Percentiles rank a stretch among this genome's conserved stretches.
phyloP scores from a whole-genome alignment of 2,329 filamentous ascomycete species.

The Aspergillus sp. region DNA sequence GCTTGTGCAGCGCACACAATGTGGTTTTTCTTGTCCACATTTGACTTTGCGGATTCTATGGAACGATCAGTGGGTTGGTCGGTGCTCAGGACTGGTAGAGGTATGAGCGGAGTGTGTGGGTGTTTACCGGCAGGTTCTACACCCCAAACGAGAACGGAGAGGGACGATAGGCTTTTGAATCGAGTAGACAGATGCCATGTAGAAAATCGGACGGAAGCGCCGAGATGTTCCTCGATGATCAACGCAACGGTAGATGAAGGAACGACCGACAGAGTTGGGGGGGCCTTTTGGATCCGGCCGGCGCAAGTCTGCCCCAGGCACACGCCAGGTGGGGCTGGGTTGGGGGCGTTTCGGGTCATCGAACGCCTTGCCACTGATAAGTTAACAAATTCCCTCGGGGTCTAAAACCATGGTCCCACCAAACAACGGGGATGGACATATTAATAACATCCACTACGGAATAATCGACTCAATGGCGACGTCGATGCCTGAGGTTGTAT shows the following conservation, averaged over 20 bases:
- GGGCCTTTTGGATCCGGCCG: not conserved
- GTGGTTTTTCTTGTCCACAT: conserved; percentile 36
- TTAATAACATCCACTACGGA: too few species aligned
- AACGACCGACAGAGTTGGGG: not conserved
- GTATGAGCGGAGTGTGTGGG: too few species aligned
- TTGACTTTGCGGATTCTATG: conserved; percentile 33
- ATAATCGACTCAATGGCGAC: too few species aligned
- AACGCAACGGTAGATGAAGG: not conserved
- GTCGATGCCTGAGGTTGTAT: too few species aligned
- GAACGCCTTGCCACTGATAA: too few species aligned
- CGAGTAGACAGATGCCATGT: not conserved
- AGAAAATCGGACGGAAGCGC: not conserved
- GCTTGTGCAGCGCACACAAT: conserved; percentile 31
- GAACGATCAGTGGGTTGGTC: not conserved
- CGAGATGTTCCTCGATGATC: not conserved
- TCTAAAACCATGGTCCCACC: too few species aligned
- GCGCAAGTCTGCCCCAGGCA: not conserved
- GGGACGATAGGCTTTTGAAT: not conserved
- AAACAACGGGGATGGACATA: too few species aligned
- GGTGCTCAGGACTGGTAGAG: too few species aligned
- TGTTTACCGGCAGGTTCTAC: conserved; percentile 32
- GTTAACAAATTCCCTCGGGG: too few species aligned
- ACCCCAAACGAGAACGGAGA: conserved; percentile 25
- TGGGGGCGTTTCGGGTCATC: not conserved
- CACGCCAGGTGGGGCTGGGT: not conserved